Evolutionary conservation across 192 early-diverging fungal species (phyloP).

Genomic region (Linnemannia zychae): DNA sequence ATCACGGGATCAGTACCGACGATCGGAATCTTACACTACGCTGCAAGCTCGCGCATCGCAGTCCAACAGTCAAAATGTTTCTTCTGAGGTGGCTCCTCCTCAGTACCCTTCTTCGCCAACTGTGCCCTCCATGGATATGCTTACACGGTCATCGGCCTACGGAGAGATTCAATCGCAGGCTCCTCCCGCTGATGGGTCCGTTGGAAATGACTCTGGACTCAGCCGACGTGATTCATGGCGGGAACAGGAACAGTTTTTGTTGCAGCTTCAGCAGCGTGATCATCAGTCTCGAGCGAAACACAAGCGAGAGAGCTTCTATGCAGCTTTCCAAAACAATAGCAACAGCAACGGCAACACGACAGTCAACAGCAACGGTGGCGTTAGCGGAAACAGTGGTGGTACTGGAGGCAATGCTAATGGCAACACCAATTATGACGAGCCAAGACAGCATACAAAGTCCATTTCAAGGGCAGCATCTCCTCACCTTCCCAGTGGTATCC

Average conservation of each 20-base stretch:
- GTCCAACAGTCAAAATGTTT: background rate
- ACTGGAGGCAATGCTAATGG: slow-evolving; percentile 4
- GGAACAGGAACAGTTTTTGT: slow-evolving; percentile 49
- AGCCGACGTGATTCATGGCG: slow-evolving; percentile 48
- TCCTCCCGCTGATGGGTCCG: background rate
- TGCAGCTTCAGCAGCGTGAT: slow-evolving; percentile 51
- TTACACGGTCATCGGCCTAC: background rate
- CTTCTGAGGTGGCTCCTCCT: slow-evolving; percentile 8
- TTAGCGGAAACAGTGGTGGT: background rate
- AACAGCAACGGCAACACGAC: background rate
- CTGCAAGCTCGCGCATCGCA: slow-evolving; percentile 19
- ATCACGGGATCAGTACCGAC: slow-evolving; percentile 36
- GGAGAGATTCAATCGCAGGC: background rate
- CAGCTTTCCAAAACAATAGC: slow-evolving; percentile 40
- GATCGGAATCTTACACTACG: slow-evolving; percentile 47
- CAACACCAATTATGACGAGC: slow-evolving; percentile 20
- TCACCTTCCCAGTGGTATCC: slow-evolving; percentile 49
- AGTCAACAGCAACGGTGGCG: slow-evolving; percentile 6
- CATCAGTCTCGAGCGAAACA: slow-evolving; percentile 45
- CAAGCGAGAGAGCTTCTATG: slow-evolving; percentile 50
- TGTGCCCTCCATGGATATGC: background rate
- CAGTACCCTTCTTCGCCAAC: background rate
- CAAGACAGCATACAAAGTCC: slow-evolving; percentile 11
- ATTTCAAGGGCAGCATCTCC: slow-evolving; percentile 44
- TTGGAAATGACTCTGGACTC: background rate